phyloP scores from a whole-genome alignment of 306 rosid genomes.

The Vigna radiata region DNA sequence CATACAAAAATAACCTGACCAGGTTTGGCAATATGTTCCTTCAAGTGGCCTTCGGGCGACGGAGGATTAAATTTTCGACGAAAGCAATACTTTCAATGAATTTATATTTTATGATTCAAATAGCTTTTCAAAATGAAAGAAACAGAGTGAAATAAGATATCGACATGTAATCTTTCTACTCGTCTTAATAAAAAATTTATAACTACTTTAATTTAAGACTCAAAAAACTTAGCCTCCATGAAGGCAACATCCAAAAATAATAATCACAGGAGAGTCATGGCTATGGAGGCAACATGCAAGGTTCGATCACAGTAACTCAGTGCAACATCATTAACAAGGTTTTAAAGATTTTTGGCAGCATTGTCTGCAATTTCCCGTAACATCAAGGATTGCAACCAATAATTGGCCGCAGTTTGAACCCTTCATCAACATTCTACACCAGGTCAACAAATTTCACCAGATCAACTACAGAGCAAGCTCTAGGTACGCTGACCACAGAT shows the following conservation, averaged over 20 bases:
- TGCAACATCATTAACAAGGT: no score
- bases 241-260: background rate
- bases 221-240: background rate
- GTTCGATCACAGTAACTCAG: background rate
- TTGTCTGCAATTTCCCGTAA: background rate
- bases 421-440: background rate
- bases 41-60: background rate
- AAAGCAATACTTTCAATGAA: background rate
- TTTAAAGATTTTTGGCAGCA: no score
- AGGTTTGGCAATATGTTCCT: background rate
- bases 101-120: background rate
- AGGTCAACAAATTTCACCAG: background rate
- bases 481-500: constrained; percentile 19
- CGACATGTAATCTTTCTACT: background rate
- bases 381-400: background rate
- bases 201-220: background rate
- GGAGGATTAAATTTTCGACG: background rate
- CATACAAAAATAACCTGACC: background rate
- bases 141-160: background rate
- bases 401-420: background rate
- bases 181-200: background rate
- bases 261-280: background rate
- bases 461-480: constrained; percentile 31
- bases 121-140: background rate
- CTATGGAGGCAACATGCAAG: background rate